phyloP scores from a whole-genome alignment of 2,329 filamentous ascomycete species.

The Rutstroemia sp. region DNA sequence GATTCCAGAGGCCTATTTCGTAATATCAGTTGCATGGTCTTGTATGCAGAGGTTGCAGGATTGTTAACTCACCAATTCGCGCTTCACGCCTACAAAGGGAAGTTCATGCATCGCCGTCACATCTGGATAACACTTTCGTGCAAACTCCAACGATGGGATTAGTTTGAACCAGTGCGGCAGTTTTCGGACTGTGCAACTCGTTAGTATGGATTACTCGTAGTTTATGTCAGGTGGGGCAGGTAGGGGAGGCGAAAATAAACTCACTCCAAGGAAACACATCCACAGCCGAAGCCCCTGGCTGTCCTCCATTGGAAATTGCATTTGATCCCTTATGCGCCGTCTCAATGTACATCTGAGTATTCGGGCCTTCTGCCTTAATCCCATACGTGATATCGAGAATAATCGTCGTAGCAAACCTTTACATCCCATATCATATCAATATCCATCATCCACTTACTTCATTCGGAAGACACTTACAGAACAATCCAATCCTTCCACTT shows the following conservation, averaged over 20 bases:
- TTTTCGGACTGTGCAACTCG: slow-evolving; percentile 17
- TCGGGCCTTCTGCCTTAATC: slow-evolving; percentile 31
- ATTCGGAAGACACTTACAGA: not conserved
- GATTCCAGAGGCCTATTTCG: not conserved
- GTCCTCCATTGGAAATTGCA: slow-evolving; percentile 22
- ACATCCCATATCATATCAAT: not conserved
- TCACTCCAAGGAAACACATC: slow-evolving; percentile 37
- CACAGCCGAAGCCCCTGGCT: slow-evolving; percentile 32
- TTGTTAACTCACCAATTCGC: slow-evolving; percentile 6
- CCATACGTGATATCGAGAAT: slow-evolving; percentile 39
- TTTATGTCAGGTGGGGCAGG: not conserved
- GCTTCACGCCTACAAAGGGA: slow-evolving; percentile 30
- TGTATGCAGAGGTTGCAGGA: not conserved
- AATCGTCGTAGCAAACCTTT: slow-evolving; percentile 34
- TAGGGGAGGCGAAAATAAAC: not conserved
- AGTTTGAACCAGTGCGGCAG: slow-evolving; percentile 33
- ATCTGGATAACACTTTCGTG: slow-evolving; percentile 23
- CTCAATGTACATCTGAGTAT: slow-evolving; percentile 34
- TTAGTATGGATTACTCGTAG: not conserved
- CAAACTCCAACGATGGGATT: slow-evolving; percentile 22
- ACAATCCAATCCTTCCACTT: not conserved
- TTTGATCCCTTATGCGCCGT: slow-evolving; percentile 28
- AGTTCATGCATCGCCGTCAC: slow-evolving; percentile 37
- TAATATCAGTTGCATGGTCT: not conserved
- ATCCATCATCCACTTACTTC: not conserved